Base-by-base conservation (phyloP, 805 yeast species). In the Phaffomyces opuntiae region DNA sequence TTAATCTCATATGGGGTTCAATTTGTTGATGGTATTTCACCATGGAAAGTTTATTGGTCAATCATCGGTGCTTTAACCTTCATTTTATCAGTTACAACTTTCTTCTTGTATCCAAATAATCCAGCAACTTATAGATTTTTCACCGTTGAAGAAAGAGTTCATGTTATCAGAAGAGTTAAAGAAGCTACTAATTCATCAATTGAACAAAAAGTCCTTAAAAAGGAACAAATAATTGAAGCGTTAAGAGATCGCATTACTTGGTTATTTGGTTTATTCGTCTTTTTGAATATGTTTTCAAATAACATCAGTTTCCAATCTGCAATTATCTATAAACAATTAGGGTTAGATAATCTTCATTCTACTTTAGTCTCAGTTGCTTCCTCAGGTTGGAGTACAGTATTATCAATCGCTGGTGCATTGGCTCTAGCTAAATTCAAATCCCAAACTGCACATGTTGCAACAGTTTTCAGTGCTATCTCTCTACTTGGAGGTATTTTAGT, bases 1-100 rank as follows among this genome's bases (percentile, higher is more conserved):
- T 34, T 49, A 7, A 42, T 49, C 33, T 36, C 50, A 2, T 49
- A 47, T 26, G 53, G 51, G 17, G 36, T 57, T 13, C 52, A 53
- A 36, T 27, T 27, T 27, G 12, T 27, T 9, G 8, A 27, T 27
- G 12, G 12, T 51, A 50, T 36, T 40, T 46, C 52, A 53, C 36
- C 49, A 51, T 80, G 81, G 81, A 69, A 72, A 48, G 53, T 76
- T 5, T 66, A 74, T 43, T 69, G 69, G 58, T 63, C 75, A 19
- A 67, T 75, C 27, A 67, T 70, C 43, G 83, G 80, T 27, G 69
- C 72, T 24, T 51, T 72, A 21, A 69, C 81, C 0, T 57, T 74
- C 9, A 26, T 67, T n/a, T 46, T 69, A 24, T 51, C 65, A 4
- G 31, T 60, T 4, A 24, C 57, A 2, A 44, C 63, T 6, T 58